Percentiles rank a stretch among this genome's conserved stretches.
Evolutionary conservation across 1,284 basidiomycete genomes (phyloP).

Genomic region (Apiotrichum laibachii): DNA sequence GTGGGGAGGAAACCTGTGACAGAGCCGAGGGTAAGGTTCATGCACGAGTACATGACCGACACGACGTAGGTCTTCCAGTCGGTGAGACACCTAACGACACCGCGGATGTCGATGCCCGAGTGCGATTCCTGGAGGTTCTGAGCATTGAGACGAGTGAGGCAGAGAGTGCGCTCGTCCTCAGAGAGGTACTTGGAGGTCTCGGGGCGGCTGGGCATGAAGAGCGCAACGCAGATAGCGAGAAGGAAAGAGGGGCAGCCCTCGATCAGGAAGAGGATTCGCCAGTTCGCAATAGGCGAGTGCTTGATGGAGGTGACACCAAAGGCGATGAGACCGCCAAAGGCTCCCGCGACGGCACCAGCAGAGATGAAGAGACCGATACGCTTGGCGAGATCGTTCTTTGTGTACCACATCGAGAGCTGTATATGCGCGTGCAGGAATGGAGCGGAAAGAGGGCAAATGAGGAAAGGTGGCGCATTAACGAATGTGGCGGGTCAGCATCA

Average conservation of each 20-base stretch:
- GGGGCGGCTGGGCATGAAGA: slow-evolving; percentile 71
- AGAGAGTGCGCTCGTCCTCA: slow-evolving; percentile 68
- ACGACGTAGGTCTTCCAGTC: slow-evolving; percentile 59
- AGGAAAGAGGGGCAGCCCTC: slow-evolving; percentile 61
- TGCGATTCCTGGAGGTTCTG: slow-evolving; percentile 61
- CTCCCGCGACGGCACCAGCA: slow-evolving; percentile 48
- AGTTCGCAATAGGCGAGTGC: slow-evolving; percentile 31
- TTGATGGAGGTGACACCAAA: slow-evolving; percentile 48
- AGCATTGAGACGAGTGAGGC: slow-evolving; percentile 69
- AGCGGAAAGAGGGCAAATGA: too few species aligned
- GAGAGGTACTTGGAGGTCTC: slow-evolving; percentile 69
- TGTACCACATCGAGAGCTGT: slow-evolving; percentile 47
- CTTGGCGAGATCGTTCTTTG: slow-evolving; percentile 51
- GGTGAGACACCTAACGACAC: slow-evolving; percentile 62
- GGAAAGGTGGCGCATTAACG: too few species aligned
- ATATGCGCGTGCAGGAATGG: too few species aligned
- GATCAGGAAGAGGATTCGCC: slow-evolving; percentile 52
- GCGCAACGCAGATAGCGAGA: slow-evolving; percentile 64
- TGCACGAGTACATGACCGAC: slow-evolving; percentile 64
- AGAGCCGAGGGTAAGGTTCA: slow-evolving; percentile 70
- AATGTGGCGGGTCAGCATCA: too few species aligned
- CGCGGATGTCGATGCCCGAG: slow-evolving; percentile 49
- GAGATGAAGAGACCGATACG: slow-evolving; percentile 54
- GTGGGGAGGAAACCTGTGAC: slow-evolving; percentile 82
- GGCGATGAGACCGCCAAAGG: slow-evolving; percentile 48